Percentiles rank a stretch among this genome's conserved stretches.
phyloP scores from a whole-genome alignment of 331 rosid species.

The Malus hybrid region DNA sequence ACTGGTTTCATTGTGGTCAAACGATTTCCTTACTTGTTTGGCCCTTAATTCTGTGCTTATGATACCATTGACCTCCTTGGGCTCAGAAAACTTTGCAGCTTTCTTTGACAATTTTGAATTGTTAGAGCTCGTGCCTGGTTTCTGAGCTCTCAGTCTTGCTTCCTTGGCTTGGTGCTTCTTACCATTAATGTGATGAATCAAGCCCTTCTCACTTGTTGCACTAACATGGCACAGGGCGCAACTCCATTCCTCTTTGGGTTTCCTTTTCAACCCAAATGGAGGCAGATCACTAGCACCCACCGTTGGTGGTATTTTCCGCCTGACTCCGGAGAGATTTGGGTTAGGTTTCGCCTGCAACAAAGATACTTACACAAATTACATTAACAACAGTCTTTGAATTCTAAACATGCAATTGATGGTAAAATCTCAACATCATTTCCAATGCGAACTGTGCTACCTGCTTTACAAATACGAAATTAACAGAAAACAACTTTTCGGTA shows the following conservation, averaged over 20 bases:
- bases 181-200: constrained; percentile 51
- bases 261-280: constrained; percentile 27
- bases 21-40: background rate
- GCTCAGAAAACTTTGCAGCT: constrained; percentile 3
- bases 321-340: constrained; percentile 9
- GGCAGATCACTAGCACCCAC: background rate
- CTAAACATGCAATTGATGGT: no score
- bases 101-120: constrained; percentile 1
- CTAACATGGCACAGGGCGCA: constrained; percentile 51
- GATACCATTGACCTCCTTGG: background rate
- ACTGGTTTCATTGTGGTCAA: background rate
- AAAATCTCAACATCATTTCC: no score
- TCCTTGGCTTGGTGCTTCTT: constrained; percentile 64
- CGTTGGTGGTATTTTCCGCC: constrained; percentile 31
- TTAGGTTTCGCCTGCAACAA: constrained; percentile 52
- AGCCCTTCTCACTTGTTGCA: constrained; percentile 20
- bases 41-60: constrained; percentile 10
- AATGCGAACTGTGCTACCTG: no score
- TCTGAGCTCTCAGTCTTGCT: constrained; percentile 17
- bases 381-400: background rate
- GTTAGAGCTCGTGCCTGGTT: background rate
- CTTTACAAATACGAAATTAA: no score
- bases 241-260: constrained; percentile 43
- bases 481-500: background rate
- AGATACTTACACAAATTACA: constrained; percentile 16